Percentiles rank a stretch among this genome's conserved stretches.
Conservation (phyloP, 192 early-diverging fungal genomes). For the Mortierella antarctica region DNA sequence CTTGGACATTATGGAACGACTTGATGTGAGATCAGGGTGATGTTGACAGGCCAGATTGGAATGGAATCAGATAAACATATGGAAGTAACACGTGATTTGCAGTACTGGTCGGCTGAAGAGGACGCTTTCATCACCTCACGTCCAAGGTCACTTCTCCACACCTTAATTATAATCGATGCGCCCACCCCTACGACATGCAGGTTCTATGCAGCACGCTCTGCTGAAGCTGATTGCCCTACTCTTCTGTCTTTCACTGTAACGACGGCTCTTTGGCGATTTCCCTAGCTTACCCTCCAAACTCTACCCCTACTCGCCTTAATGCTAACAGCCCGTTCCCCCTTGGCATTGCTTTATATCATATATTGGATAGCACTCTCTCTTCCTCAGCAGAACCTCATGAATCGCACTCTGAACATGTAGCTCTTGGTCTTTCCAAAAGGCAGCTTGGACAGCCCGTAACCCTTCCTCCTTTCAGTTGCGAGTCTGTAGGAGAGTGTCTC, state of each 20-base stretch:
- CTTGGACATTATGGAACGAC: slow-evolving; percentile 38
- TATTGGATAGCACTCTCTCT: background rate
- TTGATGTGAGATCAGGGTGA: background rate
- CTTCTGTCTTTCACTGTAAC: slow-evolving; percentile 15
- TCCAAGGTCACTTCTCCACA: background rate
- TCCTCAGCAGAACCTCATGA: no score
- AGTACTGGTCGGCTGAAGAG: background rate
- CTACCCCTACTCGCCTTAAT: background rate
- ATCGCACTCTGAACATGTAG: no score
- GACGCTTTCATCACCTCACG: background rate
- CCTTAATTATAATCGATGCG: background rate
- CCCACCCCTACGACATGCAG: no score
- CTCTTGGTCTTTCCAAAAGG: slow-evolving; percentile 3
- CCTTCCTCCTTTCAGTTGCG: slow-evolving; percentile 22
- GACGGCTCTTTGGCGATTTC: background rate
- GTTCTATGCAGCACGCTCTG: background rate
- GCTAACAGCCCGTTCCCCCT: background rate
- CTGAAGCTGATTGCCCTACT: slow-evolving; percentile 6
- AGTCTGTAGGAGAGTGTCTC: slow-evolving; percentile 27
- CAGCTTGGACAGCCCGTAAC: background rate
- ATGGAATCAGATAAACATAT: background rate
- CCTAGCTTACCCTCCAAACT: no score
- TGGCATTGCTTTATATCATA: background rate
- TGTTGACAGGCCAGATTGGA: background rate
- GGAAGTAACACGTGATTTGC: background rate